These are phyloP conservation scores for Isoetes taiwanensis DNA, from an alignment of 75 land plant genomes.

Conservation along the genomic window DNA sequence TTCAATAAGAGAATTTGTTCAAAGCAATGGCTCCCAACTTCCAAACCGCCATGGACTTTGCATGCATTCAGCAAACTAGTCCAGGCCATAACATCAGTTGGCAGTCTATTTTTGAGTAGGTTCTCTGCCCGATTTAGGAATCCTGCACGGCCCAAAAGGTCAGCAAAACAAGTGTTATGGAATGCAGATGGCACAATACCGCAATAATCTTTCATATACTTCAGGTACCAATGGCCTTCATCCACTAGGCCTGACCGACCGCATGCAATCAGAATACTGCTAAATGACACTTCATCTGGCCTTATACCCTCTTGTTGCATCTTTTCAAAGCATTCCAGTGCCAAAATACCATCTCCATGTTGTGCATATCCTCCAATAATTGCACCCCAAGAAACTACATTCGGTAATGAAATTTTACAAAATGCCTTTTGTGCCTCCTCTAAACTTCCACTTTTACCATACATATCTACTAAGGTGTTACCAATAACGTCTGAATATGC, in stretches of 20 bases:
- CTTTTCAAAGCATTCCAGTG: slow-evolving; percentile 6
- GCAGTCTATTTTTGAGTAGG: slow-evolving; percentile 18
- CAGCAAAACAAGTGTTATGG: slow-evolving; percentile 38
- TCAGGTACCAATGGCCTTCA: slow-evolving; percentile 22
- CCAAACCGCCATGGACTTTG: too few species aligned
- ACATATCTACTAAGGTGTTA: slow-evolving; percentile 9
- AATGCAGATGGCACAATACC: slow-evolving; percentile 23
- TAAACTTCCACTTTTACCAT: slow-evolving; percentile 23
- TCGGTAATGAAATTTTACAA: slow-evolving; percentile 11
- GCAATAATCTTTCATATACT: slow-evolving; percentile 22
- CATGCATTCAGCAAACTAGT: slow-evolving; percentile 41
- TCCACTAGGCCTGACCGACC: slow-evolving; percentile 29
- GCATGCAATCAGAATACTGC: slow-evolving; percentile 11
- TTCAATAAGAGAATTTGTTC: too few species aligned
- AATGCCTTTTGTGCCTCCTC: slow-evolving; percentile 15
- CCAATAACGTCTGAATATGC: not conserved
- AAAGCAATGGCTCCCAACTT: too few species aligned
- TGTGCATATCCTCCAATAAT: slow-evolving; percentile 24
- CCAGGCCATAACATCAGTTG: slow-evolving; percentile 18
- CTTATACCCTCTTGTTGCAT: slow-evolving; percentile 9
- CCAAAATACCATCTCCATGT: slow-evolving; percentile 7
- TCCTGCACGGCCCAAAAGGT: slow-evolving; percentile 39
- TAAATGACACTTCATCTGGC: slow-evolving; percentile 11
- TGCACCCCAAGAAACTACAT: slow-evolving; percentile 35
- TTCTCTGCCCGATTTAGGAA: slow-evolving; percentile 33